Evolutionary conservation across 306 rosid species (phyloP), one percentile per base, ranked within the genome.

Genomic region (Rubus parviflorus): DNA sequence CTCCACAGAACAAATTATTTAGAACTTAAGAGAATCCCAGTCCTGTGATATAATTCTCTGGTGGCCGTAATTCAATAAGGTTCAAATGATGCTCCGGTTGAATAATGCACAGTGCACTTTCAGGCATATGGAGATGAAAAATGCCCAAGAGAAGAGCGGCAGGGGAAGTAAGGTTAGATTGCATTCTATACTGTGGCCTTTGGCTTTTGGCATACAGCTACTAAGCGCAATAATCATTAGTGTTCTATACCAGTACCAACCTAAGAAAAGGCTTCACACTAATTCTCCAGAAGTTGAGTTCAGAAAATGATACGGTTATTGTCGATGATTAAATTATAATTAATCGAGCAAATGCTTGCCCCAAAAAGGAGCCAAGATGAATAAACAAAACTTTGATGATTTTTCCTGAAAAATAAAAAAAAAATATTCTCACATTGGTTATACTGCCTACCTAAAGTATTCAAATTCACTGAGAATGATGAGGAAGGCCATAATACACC

Each of bases 401-500:
- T 61, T 68, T 61, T 53, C 72, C 64, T 72, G 63, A 49, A 60
- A 73, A 40, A 53, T 17, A 81, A 19, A 53, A 35, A 30, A 30
- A 14, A 7, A 11, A 19, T 30, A 63, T 7, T 23, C 72, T 62
- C 41, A 62, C 57, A 70, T 76, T 41, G 75, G 56, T 75, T 63
- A 68, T 22, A 62, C 70, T 25, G 63, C 40, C 81, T 81, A 79
- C 78, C 68, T 46, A 56, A 72, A 61, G 68, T 35, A 48, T 25
- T 54, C 77, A 63, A 64, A 76, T 76, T 87, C 84, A 88, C 48
- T 79, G 85, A 71, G 95, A 86, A 77, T 83, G 88, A 48, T 81
- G 94, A 48, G 83, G 85, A 75, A 86, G 87, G 67, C 90, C 84
- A 77, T 85, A 91, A 81, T 87, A 94, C 73, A 88, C 92, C 88